phyloP scores from a whole-genome alignment of 116 monocot genomes.

The Posidonia oceanica region DNA sequence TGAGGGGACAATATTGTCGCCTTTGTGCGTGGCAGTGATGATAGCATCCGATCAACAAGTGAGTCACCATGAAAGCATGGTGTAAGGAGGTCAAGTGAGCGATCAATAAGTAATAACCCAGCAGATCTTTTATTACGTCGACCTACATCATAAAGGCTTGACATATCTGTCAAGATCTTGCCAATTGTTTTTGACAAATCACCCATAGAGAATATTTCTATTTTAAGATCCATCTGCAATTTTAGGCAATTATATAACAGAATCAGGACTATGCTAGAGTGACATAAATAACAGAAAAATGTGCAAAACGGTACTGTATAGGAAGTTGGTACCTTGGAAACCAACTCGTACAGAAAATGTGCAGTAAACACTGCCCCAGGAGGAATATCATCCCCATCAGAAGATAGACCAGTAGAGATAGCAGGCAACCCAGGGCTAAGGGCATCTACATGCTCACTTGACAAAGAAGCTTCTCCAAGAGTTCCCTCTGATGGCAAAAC shows the following conservation, averaged over 20 bases:
- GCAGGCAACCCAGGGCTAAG: constrained; percentile 83
- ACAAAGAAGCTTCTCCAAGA: constrained; percentile 69
- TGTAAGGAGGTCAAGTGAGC: constrained; percentile 92
- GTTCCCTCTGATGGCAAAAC: constrained; percentile 82
- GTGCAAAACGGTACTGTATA: not conserved
- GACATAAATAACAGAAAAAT: not conserved
- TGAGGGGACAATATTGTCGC: constrained; percentile 21
- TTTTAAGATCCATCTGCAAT: constrained; percentile 88
- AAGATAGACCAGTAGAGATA: constrained; percentile 44
- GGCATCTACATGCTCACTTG: constrained; percentile 51
- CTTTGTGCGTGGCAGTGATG: constrained; percentile 57
- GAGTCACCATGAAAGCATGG: constrained; percentile 93
- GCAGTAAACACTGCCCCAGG: constrained; percentile 82
- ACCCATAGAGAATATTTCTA: constrained; percentile 96
- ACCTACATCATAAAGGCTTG: constrained; percentile 96
- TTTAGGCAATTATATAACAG: constrained; percentile 6
- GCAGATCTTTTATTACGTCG: constrained; percentile 78
- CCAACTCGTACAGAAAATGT: constrained; percentile 83
- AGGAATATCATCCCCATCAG: constrained; percentile 79
- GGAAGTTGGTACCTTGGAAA: constrained; percentile 44
- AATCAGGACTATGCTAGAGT: not conserved
- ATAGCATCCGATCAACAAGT: constrained; percentile 75
- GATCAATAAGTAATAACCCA: constrained; percentile 89
- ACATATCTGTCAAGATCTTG: constrained; percentile 94
- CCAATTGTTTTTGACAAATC: constrained; percentile 79